Percentiles rank a stretch among this genome's conserved stretches.
phyloP scores from a whole-genome alignment of 176 grass and related monocot genomes.

The Oropetium thomaeum region DNA sequence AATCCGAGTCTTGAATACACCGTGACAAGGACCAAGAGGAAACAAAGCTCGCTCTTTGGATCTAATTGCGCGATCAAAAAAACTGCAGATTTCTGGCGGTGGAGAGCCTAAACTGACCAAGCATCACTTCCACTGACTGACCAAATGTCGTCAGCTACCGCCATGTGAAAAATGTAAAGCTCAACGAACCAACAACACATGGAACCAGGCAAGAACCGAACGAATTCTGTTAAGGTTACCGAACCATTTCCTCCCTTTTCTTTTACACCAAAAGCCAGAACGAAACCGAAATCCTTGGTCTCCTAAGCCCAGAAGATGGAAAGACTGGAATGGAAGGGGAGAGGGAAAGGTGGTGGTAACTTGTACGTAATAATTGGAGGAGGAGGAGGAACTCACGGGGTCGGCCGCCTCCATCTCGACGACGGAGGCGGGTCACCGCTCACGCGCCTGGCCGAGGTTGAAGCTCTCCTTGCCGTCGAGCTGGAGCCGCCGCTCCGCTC shows the following conservation, averaged over 20 bases:
- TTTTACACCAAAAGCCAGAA: background rate
- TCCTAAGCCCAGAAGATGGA: background rate
- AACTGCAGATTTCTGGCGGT: background rate
- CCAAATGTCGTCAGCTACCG: background rate
- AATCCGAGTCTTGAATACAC: background rate
- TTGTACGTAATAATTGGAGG: background rate
- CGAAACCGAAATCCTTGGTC: background rate
- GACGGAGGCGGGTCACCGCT: background rate
- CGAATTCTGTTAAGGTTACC: background rate
- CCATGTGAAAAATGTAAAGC: background rate
- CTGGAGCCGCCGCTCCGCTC: background rate
- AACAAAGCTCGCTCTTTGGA: background rate
- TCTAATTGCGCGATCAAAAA: background rate
- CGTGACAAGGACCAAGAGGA: background rate
- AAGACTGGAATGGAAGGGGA: background rate
- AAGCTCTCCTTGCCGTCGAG: background rate
- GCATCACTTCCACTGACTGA: background rate
- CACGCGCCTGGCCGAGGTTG: background rate
- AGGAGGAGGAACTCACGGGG: constrained; percentile 25
- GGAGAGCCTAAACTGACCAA: background rate
- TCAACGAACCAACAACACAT: background rate
- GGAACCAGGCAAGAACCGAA: background rate
- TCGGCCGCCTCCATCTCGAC: constrained; percentile 28
- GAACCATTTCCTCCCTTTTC: background rate
- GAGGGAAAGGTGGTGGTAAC: background rate